Percentiles rank a stretch among this genome's conserved stretches.
These are phyloP conservation scores for Termitomyces sp. DNA, from an alignment of 768 basidiomycete genomes.

Conservation along the genomic window DNA sequence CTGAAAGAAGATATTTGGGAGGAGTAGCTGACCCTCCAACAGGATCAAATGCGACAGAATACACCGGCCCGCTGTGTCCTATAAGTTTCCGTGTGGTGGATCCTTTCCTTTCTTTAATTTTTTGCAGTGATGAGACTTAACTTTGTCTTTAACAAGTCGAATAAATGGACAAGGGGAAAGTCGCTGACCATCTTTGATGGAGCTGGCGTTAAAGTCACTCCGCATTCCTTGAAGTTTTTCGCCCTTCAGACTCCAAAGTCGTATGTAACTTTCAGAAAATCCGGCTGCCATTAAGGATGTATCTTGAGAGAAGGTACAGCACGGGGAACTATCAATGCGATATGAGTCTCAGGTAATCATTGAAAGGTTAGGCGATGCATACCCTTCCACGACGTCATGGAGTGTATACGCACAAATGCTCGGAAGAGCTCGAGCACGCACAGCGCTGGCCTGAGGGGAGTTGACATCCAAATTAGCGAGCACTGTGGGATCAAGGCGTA, in stretches of 20 bases:
- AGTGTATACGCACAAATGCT: constrained; percentile 95
- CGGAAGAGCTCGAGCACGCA: constrained; percentile 69
- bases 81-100: constrained; percentile 89
- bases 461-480: constrained; percentile 51
- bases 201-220: constrained; percentile 66
- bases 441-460: constrained; percentile 50
- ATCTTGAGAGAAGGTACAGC: constrained; percentile 85
- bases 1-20: constrained; percentile 84
- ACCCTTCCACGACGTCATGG: constrained; percentile 96
- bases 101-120: constrained; percentile 77
- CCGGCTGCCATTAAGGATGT: constrained; percentile 91
- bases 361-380: constrained; percentile 17
- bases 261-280: constrained; percentile 92
- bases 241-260: constrained; percentile 92
- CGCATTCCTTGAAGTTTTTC: constrained; percentile 75
- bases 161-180: not conserved
- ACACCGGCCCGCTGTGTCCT: constrained; percentile 96
- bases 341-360: not conserved
- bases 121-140: constrained; percentile 52
- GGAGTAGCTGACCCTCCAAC: constrained; percentile 78
- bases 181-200: constrained; percentile 64
- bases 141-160: not conserved
- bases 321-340: constrained; percentile 56
- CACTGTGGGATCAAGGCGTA: constrained; percentile 76
- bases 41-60: constrained; percentile 92